These are phyloP conservation scores for Penicillium psychrosexuale DNA, from an alignment of 2,329 filamentous ascomycete genomes.

Conservation along the genomic window DNA sequence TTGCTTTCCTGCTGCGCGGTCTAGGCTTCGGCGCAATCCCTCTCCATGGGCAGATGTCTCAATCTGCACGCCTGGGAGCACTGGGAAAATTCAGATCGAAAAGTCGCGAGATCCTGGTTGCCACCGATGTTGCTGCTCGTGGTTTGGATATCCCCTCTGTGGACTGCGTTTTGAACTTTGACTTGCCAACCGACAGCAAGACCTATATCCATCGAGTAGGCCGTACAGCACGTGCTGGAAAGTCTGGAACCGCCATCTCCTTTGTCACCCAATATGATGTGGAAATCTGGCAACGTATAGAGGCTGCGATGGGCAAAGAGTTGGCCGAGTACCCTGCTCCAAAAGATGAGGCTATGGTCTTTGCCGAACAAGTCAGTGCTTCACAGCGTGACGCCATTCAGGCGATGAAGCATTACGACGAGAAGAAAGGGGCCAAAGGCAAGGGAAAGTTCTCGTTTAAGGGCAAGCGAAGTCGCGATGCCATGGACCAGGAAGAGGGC, in stretches of 20 bases:
- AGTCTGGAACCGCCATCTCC: slow-evolving; percentile 70
- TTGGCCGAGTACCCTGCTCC: slow-evolving; percentile 65
- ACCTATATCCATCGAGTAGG: slow-evolving; percentile 90
- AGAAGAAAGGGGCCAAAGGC: slow-evolving; percentile 57
- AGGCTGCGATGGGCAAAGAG: slow-evolving; percentile 75
- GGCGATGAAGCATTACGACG: slow-evolving; percentile 78
- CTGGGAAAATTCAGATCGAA: slow-evolving; percentile 84
- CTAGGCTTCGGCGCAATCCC: slow-evolving; percentile 90
- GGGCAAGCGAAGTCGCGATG: slow-evolving; percentile 56
- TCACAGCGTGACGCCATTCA: slow-evolving; percentile 75
- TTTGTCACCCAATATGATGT: slow-evolving; percentile 87
- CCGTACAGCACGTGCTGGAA: slow-evolving; percentile 81
- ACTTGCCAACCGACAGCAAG: slow-evolving; percentile 79
- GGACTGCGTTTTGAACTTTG: slow-evolving; percentile 81
- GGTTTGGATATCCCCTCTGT: slow-evolving; percentile 93
- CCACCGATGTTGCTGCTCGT: slow-evolving; percentile 89
- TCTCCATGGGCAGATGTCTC: slow-evolving; percentile 85
- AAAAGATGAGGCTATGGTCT: slow-evolving; percentile 82
- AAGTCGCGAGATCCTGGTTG: slow-evolving; percentile 77
- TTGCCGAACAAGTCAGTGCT: slow-evolving; percentile 62
- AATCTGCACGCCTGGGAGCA: slow-evolving; percentile 80
- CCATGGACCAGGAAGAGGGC: slow-evolving; percentile 75
- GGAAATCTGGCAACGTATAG: slow-evolving; percentile 76
- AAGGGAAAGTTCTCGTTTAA: slow-evolving; percentile 48
- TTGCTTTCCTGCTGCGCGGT: slow-evolving; percentile 76